Conservation (phyloP, 148 eudicot genomes). For the Drosera capensis region DNA sequence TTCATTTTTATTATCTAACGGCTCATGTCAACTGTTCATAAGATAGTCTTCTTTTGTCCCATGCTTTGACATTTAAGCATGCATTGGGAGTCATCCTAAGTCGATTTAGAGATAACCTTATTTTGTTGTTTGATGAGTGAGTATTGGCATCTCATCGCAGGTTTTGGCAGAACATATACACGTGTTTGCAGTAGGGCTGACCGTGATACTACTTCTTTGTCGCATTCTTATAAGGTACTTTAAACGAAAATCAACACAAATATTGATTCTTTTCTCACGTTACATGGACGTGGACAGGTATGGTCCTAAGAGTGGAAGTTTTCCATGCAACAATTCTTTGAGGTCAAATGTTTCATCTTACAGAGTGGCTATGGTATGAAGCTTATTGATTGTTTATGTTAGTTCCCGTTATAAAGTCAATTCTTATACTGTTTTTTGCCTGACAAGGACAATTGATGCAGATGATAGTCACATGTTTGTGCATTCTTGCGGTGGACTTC, state of each 20-base stretch:
- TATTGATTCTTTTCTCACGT: background rate
- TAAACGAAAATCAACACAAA: too few species aligned
- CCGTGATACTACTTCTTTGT: constrained; percentile 27
- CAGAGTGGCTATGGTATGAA: constrained; percentile 57
- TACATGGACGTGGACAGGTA: constrained; percentile 24
- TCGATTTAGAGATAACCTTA: background rate
- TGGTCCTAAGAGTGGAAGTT: constrained; percentile 17
- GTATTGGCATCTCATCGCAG: constrained; percentile 23
- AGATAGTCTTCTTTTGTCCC: too few species aligned
- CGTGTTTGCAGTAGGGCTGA: constrained; percentile 18
- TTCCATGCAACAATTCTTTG: constrained; percentile 15
- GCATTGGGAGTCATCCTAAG: background rate
- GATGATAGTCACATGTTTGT: constrained; percentile 70
- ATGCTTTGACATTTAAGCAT: background rate
- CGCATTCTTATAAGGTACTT: constrained; percentile 36
- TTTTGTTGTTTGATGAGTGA: background rate
- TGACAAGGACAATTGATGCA: constrained; percentile 40
- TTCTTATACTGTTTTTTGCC: constrained; percentile 13
- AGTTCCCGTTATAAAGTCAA: background rate
- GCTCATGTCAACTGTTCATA: too few species aligned
- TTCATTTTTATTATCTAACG: too few species aligned
- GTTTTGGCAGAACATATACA: constrained; percentile 59
- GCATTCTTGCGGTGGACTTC: constrained; percentile 96
- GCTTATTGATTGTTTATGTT: constrained; percentile 3
- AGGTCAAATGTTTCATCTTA: constrained; percentile 50